Percentiles rank a stretch among this genome's conserved stretches.
Evolutionary conservation across 345 rosid species (phyloP).

Genomic region (Hypericum androsaemum): DNA sequence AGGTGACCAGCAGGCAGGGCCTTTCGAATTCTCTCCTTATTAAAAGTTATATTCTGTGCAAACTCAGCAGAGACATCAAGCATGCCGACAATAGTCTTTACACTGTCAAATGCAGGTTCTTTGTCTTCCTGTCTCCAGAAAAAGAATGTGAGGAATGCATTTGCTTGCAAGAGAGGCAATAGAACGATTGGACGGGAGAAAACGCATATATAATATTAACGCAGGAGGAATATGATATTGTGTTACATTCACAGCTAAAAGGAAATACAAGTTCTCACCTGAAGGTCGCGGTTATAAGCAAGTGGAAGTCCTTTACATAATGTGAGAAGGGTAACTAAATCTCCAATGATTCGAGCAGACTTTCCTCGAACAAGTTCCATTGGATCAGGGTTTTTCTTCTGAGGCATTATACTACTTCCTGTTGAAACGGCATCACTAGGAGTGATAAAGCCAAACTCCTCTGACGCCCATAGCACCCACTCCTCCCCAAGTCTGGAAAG

Average conservation of each 20-base stretch:
- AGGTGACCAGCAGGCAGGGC: slow-evolving; percentile 87
- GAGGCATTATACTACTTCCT: slow-evolving; percentile 99
- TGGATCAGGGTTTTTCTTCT: slow-evolving; percentile 97
- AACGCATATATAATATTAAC: too few species aligned
- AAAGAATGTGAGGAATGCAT: background rate
- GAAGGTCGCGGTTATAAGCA: slow-evolving; percentile 91
- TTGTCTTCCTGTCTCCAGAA: slow-evolving; percentile 71
- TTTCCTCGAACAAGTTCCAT: slow-evolving; percentile 97
- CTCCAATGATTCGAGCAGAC: slow-evolving; percentile 79
- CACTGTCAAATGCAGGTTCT: slow-evolving; percentile 85
- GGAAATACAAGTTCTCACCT: slow-evolving; percentile 29
- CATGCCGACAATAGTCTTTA: slow-evolving; percentile 74
- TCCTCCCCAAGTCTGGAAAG: slow-evolving; percentile 96
- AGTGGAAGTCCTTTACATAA: slow-evolving; percentile 97
- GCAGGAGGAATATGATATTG: background rate
- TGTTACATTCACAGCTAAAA: background rate
- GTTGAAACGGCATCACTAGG: slow-evolving; percentile 91
- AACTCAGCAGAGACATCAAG: slow-evolving; percentile 91
- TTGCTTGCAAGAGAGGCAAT: too few species aligned
- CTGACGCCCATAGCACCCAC: slow-evolving; percentile 98
- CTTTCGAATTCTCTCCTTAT: slow-evolving; percentile 47
- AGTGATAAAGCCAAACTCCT: slow-evolving; percentile 82
- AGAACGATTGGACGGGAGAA: too few species aligned
- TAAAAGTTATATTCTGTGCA: slow-evolving; percentile 75
- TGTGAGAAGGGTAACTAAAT: slow-evolving; percentile 68